phyloP scores from a whole-genome alignment of 1,284 basidiomycete genomes.

The Cutaneotrichosporon cutaneum region DNA sequence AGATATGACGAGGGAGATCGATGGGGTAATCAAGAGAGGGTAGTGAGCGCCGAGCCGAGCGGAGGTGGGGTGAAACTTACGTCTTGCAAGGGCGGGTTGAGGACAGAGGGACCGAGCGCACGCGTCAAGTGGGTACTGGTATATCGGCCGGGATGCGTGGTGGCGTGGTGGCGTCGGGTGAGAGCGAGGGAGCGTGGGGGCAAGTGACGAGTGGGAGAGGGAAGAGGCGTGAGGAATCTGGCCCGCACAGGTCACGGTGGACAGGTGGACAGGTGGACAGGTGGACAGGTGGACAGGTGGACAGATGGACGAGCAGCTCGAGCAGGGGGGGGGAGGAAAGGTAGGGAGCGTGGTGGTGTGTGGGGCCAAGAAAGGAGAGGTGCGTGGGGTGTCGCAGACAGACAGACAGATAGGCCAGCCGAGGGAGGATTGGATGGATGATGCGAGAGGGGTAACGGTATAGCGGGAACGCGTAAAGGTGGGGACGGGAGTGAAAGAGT shows the following conservation, averaged over 20 bases:
- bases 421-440: not conserved
- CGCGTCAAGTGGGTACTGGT: no score
- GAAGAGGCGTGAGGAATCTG: no score
- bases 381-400: no score
- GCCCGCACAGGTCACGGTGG: no score
- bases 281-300: no score
- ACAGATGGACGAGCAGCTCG: no score
- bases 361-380: no score
- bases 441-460: conserved; percentile 1
- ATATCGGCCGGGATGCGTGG: no score
- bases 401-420: not conserved
- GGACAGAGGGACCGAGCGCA: not conserved
- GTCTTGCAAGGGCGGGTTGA: not conserved
- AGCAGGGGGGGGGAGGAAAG: no score
- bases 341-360: not conserved
- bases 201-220: not conserved
- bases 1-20: not conserved
- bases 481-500: no score
- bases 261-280: no score
- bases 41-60: not conserved
- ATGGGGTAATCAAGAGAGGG: not conserved
- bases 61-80: not conserved
- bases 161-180: not conserved
- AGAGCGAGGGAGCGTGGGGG: not conserved
- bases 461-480: not conserved